phyloP scores from a whole-genome alignment of 129 eudicot genomes.

The Calendula officinalis region DNA sequence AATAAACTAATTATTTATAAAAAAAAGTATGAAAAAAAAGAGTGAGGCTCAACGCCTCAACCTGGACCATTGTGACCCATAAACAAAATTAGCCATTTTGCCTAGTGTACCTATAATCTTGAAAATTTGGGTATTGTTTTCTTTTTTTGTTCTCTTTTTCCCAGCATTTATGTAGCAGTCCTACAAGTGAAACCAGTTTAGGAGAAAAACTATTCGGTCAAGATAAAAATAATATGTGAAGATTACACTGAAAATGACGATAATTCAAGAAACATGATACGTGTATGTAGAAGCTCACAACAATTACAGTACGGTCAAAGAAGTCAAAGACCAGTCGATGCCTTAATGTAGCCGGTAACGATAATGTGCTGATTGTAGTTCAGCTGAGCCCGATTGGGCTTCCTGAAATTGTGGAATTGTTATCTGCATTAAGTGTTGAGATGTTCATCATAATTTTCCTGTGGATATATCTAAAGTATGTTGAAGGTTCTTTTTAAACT shows the following conservation, averaged over 20 bases:
- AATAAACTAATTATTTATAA: too few relatives aligned
- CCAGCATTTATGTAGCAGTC: constrained; percentile 27
- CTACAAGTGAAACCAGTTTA: constrained; percentile 45
- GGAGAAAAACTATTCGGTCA: constrained; percentile 45
- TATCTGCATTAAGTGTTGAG: constrained; percentile 91
- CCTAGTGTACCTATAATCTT: too few relatives aligned
- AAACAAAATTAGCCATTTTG: too few relatives aligned
- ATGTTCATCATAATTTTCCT: constrained; percentile 91
- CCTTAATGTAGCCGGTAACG: constrained; percentile 66
- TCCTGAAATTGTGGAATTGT: constrained; percentile 91
- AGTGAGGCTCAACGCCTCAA: too few relatives aligned
- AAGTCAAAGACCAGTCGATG: constrained; percentile 61
- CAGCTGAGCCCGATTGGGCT: constrained; percentile 98
- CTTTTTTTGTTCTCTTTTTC: too few relatives aligned
- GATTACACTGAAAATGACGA: constrained; percentile 43
- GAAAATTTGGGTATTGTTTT: too few relatives aligned
- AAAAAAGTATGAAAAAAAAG: too few relatives aligned
- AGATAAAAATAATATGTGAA: constrained; percentile 36
- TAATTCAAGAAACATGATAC: constrained; percentile 37
- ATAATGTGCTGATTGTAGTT: constrained; percentile 96
- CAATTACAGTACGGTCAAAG: constrained; percentile 43
- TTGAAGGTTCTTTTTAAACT: too few relatives aligned
- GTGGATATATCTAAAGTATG: constrained; percentile 91
- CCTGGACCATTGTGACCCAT: too few relatives aligned
- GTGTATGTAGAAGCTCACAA: constrained; percentile 63